phyloP scores from a whole-genome alignment of 306 rosid genomes.

The Quercus alba region DNA sequence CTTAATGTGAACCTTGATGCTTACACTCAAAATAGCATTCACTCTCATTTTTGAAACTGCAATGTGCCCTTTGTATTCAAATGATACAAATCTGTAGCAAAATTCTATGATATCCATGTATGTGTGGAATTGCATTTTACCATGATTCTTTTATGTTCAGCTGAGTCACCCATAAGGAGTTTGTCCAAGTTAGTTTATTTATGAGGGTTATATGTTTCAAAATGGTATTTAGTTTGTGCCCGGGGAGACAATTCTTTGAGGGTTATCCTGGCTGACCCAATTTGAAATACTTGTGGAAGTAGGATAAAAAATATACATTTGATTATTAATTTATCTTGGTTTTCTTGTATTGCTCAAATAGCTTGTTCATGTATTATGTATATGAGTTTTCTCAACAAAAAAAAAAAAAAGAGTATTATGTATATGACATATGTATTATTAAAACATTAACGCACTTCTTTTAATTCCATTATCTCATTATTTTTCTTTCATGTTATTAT shows the following conservation, averaged over 20 bases:
- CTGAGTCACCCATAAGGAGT: neutral
- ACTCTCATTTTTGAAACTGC: neutral
- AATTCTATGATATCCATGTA: neutral
- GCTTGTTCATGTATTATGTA: neutral
- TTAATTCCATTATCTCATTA: neutral
- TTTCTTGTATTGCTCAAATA: neutral
- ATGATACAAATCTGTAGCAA: neutral
- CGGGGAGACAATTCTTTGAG: neutral
- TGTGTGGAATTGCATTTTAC: neutral
- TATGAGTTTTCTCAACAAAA: neutral
- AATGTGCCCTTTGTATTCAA: neutral
- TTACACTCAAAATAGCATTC: neutral
- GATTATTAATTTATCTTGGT: neutral
- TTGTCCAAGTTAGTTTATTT: neutral
- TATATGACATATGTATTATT: neutral
- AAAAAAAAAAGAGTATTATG: no score
- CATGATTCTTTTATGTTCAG: neutral
- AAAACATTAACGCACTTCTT: neutral
- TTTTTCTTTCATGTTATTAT: slow-evolving; percentile 1
- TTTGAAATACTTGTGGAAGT: neutral
- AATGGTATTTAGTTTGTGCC: neutral
- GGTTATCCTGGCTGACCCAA: neutral
- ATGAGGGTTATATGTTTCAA: neutral
- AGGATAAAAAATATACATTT: neutral
- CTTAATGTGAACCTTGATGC: neutral